Evolutionary conservation across 441 rosid genomes (phyloP).

Genomic region (Biscutella auriculata): DNA sequence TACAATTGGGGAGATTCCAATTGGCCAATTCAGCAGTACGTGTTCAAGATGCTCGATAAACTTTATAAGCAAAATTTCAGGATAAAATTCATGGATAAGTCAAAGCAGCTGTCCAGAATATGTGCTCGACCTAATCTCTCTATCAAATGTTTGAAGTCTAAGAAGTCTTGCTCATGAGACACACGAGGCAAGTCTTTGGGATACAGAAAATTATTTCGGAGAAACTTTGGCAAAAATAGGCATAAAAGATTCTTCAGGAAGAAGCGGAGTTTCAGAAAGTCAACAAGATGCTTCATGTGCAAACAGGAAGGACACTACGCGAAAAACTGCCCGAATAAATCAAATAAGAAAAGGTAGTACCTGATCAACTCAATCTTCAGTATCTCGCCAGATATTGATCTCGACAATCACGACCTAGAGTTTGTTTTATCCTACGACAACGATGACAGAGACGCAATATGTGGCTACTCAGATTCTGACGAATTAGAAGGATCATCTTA

Average conservation of each 20-base stretch:
- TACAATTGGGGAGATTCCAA: not conserved
- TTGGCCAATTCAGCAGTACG: not conserved
- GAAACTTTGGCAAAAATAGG: no score
- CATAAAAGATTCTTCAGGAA: no score
- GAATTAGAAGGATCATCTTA: not conserved
- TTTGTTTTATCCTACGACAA: not conserved
- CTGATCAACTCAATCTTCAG: not conserved
- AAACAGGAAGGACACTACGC: no score
- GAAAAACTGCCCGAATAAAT: no score
- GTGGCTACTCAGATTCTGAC: not conserved
- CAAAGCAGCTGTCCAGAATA: not conserved
- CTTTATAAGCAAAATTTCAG: not conserved
- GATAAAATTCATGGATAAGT: not conserved
- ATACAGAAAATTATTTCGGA: no score
- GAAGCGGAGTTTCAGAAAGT: no score
- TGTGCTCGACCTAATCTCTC: not conserved
- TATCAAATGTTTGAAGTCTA: no score
- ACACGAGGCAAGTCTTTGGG: no score
- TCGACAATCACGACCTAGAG: not conserved
- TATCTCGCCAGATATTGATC: not conserved
- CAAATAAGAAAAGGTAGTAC: no score
- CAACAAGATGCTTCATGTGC: no score
- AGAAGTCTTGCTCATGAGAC: no score
- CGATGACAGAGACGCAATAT: not conserved
- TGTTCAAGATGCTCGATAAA: not conserved